Percentiles rank a stretch among this genome's conserved stretches.
These are phyloP conservation scores for Globisporangium yorkense DNA, from an alignment of 352 stramenopile genomes.

Conservation along the genomic window DNA sequence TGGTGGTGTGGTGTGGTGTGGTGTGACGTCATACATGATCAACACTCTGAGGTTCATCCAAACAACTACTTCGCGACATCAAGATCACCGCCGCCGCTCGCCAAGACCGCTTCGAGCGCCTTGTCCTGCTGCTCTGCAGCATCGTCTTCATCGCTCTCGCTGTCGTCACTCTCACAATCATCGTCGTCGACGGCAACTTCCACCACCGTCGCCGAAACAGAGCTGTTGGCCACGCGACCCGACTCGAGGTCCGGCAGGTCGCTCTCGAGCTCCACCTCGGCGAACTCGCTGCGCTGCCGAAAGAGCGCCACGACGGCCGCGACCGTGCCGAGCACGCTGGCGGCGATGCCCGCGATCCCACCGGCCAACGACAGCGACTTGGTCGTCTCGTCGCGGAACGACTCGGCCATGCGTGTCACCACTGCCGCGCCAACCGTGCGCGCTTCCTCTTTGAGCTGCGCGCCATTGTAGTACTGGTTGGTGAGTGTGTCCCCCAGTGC, in stretches of 20 bases:
- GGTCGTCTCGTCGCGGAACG: conserved; percentile 10
- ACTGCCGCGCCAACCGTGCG: conserved; percentile 8
- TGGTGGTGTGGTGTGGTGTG: too few relatives aligned
- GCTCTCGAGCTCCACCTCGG: conserved; percentile 7
- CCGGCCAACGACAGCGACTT: conserved; percentile 9
- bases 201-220: background rate
- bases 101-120: too few relatives aligned
- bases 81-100: too few relatives aligned
- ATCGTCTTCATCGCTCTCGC: too few relatives aligned
- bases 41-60: too few relatives aligned
- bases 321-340: conserved; percentile 13
- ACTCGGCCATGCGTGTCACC: conserved; percentile 14
- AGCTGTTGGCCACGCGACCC: conserved; percentile 1
- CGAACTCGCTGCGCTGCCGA: conserved; percentile 12
- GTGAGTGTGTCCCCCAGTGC: background rate
- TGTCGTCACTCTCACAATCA: background rate
- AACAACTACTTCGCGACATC: too few relatives aligned
- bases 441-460: conserved; percentile 2
- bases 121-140: too few relatives aligned
- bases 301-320: conserved; percentile 13
- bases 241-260: conserved; percentile 13
- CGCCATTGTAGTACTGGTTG: conserved; percentile 9
- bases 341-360: conserved; percentile 12
- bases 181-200: background rate
- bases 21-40: too few relatives aligned